phyloP scores from a whole-genome alignment of 2,329 filamentous ascomycete species.

The Chaetothyriales sp. region DNA sequence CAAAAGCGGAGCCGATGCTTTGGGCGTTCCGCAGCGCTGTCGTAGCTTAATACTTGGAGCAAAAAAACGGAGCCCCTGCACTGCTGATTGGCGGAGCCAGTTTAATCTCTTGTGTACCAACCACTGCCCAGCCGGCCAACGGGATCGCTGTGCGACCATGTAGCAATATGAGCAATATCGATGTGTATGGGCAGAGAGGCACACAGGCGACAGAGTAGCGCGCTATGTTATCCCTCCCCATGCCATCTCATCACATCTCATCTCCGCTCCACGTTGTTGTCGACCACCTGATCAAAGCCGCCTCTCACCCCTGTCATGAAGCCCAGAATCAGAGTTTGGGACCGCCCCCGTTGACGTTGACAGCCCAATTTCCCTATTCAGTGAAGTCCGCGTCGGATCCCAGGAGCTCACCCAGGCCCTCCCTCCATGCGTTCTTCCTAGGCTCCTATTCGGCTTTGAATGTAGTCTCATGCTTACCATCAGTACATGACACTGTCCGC shows the following conservation, averaged over 20 bases:
- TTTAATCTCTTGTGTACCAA: background rate
- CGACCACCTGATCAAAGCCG: background rate
- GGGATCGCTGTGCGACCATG: background rate
- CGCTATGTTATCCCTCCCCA: background rate
- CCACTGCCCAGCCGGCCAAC: background rate
- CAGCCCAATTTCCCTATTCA: background rate
- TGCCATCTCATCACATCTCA: background rate
- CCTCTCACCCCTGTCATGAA: background rate
- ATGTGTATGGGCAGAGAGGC: background rate
- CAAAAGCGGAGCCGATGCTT: slow-evolving; percentile 1
- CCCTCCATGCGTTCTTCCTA: background rate
- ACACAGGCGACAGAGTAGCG: too few species aligned
- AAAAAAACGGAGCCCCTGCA: background rate
- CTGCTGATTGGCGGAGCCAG: background rate
- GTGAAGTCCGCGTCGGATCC: background rate
- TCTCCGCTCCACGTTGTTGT: background rate
- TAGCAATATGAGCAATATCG: background rate
- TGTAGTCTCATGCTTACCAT: background rate
- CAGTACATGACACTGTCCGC: too few species aligned
- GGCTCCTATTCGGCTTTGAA: background rate
- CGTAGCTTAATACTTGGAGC: background rate
- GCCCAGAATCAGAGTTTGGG: background rate
- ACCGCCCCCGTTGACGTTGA: background rate
- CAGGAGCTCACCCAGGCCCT: too few species aligned
- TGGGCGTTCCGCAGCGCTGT: background rate